Evolutionary conservation across 2,329 filamentous ascomycete genomes (phyloP), one percentile per base, ranked within the genome.

Genomic region (Sporothrix globosa): DNA sequence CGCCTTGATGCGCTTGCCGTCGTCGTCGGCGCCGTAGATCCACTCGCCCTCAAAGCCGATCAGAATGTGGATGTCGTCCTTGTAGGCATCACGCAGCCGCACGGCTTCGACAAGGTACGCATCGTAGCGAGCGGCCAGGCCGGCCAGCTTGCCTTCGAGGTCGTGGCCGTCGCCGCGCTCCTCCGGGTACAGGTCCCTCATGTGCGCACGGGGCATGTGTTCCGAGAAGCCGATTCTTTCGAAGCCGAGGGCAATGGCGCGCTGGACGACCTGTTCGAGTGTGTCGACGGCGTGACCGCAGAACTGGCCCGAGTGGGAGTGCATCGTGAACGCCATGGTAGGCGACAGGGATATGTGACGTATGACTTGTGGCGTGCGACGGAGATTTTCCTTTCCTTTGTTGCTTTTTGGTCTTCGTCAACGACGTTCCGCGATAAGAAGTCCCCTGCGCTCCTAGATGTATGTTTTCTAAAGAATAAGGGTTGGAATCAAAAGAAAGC

Each of bases 291-390:
- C 96, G 83, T 99, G 96, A 75, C 91, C 88, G 83, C 96, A 99
- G 83, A 99, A 99, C 79, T 99, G 92, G 73, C 96, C 96, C 50
- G 96, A 98, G 82, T 99, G 96, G 77, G 93, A 97, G 81, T 99
- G 96, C 84, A 98, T 96, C 4, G 96, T 96, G 82, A 97, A 97
- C 1, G 95, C 94, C 96, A 98, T 98, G 19, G 58, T 69, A 65
- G 61, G 27, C 19, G 41, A 19, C 27, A 34, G 30, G 5, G 30
- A 39, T 13, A 17, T 54, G 21, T 54, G 52, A 14, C 27, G 34
- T 61, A 34, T 13, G 34, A 41, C 11, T n/a, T 44, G 13, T 44
- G 58, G 2, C 13, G 58, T 46, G 19, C 17, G 39, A 60, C 41
- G 21, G n/a, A 19, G 13, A 13, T 41, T 14, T 11, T 60, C 4